Conservation (phyloP, 2,329 filamentous ascomycete species). For the Sporothrix schenckii region DNA sequence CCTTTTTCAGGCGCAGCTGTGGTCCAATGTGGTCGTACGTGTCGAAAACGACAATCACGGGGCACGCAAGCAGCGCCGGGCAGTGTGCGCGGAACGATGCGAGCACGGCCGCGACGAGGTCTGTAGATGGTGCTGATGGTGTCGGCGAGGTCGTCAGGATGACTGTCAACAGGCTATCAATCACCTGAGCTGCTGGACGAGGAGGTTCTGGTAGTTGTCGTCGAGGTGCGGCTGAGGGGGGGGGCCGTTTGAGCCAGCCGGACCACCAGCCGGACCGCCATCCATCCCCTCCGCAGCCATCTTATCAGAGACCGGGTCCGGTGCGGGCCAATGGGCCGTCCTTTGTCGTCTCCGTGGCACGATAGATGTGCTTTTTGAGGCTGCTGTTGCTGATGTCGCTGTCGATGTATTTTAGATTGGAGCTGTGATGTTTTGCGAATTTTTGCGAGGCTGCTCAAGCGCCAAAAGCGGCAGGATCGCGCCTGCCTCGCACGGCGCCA, state of each 20-base stretch:
- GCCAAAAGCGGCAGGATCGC: slow-evolving; percentile 18
- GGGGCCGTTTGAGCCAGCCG: neutral
- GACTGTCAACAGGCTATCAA: slow-evolving; percentile 44
- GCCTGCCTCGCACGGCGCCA: neutral
- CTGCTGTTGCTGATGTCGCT: neutral
- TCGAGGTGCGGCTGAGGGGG: neutral
- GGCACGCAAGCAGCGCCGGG: slow-evolving; percentile 46
- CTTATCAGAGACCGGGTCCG: neutral
- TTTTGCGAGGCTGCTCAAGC: slow-evolving; percentile 17
- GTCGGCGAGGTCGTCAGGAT: slow-evolving; percentile 61
- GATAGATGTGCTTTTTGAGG: neutral
- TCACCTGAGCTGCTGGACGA: neutral
- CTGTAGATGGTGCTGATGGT: slow-evolving; percentile 57
- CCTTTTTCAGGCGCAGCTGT: slow-evolving; percentile 55
- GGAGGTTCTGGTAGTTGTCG: neutral
- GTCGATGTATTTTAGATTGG: neutral
- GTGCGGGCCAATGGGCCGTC: neutral
- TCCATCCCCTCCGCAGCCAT: neutral
- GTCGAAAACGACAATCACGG: slow-evolving; percentile 57
- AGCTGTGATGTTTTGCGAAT: neutral
- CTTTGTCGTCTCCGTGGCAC: neutral
- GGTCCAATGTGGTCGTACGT: slow-evolving; percentile 53
- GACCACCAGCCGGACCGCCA: neutral
- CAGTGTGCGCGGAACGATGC: slow-evolving; percentile 52
- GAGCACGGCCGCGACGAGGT: slow-evolving; percentile 54